Conservation (phyloP, 73 alveolate species). For the Tetrahymena malaccensis region DNA sequence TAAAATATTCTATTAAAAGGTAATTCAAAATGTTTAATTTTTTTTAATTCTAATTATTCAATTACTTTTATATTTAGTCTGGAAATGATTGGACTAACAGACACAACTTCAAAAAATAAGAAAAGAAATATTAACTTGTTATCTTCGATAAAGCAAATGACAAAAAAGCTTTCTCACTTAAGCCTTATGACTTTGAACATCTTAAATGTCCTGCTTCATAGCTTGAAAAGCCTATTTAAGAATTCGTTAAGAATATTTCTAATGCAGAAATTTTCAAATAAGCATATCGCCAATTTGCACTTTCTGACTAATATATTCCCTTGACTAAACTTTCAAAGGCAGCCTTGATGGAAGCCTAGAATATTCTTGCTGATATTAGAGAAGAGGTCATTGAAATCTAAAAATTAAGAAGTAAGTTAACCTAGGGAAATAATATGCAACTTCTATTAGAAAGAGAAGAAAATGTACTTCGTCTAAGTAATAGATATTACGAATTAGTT, state of each 20-base stretch:
- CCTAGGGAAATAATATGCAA: conserved; percentile 19
- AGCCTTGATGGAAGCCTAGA: conserved; percentile 48
- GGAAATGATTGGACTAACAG: conserved; percentile 80
- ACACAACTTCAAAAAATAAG: conserved; percentile 30
- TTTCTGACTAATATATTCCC: conserved; percentile 54
- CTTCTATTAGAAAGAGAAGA: not conserved
- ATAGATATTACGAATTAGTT: conserved; percentile 39
- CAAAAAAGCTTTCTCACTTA: not conserved
- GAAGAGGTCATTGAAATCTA: conserved; percentile 45
- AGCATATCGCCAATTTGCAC: conserved; percentile 63
- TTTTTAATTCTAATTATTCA: not conserved
- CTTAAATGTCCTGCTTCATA: not conserved
- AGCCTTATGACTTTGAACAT: conserved; percentile 10
- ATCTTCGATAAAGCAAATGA: conserved; percentile 2
- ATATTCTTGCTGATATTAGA: conserved; percentile 53
- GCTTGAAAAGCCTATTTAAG: conserved; percentile 26
- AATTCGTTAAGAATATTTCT: conserved; percentile 59
- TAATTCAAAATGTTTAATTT: not conserved
- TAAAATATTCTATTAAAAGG: conserved; percentile 69
- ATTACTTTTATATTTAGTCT: not conserved
- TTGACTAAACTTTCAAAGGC: conserved; percentile 49
- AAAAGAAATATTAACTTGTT: conserved; percentile 2
- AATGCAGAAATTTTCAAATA: conserved; percentile 57
- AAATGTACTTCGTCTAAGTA: conserved; percentile 11
- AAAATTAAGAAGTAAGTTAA: conserved; percentile 28